Percentiles rank a stretch among this genome's conserved stretches.
phyloP scores from a whole-genome alignment of 768 basidiomycete species.

The Daedaleopsis nitida region DNA sequence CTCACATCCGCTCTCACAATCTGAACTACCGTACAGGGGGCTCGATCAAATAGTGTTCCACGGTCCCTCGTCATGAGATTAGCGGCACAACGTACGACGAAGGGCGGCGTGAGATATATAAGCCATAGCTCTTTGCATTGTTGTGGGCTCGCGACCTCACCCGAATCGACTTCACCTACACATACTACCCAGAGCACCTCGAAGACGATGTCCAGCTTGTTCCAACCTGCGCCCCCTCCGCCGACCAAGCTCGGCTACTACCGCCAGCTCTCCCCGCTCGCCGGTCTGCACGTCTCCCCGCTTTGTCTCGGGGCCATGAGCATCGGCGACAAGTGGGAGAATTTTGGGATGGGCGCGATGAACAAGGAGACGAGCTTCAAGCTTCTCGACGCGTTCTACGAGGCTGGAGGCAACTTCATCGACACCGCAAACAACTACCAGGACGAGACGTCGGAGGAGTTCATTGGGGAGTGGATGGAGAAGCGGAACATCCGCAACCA shows the following conservation, averaged over 20 bases:
- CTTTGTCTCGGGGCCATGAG: constrained; percentile 36
- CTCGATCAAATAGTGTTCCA: no score
- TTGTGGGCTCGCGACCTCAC: no score
- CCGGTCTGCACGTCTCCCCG: constrained; percentile 41
- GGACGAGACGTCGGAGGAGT: constrained; percentile 37
- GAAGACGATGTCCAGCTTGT: no score
- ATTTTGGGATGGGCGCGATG: constrained; percentile 34
- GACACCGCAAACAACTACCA: constrained; percentile 42
- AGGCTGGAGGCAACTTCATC: constrained; percentile 37
- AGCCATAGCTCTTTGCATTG: no score
- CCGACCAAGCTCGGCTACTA: constrained; percentile 31
- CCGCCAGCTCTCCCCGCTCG: constrained; percentile 35
- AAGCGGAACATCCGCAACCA: constrained; percentile 38
- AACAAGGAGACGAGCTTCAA: constrained; percentile 38
- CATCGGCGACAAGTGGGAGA: constrained; percentile 26
- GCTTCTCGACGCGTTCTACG: constrained; percentile 41
- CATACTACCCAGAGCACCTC: no score
- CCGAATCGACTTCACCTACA: no score
- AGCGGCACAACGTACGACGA: no score
- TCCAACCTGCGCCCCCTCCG: no score
- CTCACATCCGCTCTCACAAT: no score
- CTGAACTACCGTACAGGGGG: no score
- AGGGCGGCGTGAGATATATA: no score
- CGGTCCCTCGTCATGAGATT: no score
- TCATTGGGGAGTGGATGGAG: constrained; percentile 47